Percentiles rank a stretch among this genome's conserved stretches.
Conservation (phyloP, 176 grass and related monocot genomes). For the Avena insularis region DNA sequence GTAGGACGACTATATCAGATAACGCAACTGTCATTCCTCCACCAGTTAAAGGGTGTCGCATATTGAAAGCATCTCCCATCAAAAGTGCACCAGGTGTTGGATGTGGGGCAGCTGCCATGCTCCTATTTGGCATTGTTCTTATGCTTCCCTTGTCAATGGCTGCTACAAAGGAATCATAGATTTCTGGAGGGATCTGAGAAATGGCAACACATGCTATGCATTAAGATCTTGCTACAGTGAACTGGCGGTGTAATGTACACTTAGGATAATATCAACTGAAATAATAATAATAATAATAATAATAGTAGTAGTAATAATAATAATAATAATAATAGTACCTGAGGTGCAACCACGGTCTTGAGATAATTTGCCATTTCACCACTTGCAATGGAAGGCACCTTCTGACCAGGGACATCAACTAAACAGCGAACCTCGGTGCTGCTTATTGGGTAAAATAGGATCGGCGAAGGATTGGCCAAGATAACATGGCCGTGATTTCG, state of each 20-base stretch:
- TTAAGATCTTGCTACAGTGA: slow-evolving; percentile 29
- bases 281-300: background rate
- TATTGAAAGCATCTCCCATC: slow-evolving; percentile 99
- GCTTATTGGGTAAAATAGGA: slow-evolving; percentile 97
- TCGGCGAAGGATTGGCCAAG: slow-evolving; percentile 96
- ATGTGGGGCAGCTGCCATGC: slow-evolving; percentile 91
- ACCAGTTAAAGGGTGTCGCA: slow-evolving; percentile 95
- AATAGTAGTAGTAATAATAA: too few species aligned
- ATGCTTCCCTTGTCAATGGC: slow-evolving; percentile 94
- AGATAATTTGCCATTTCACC: slow-evolving; percentile 98
- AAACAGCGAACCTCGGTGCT: slow-evolving; percentile 92
- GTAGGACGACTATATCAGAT: slow-evolving; percentile 88
- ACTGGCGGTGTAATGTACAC: background rate
- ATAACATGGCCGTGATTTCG: slow-evolving; percentile 95
- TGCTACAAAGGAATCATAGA: slow-evolving; percentile 75
- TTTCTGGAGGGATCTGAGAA: slow-evolving; percentile 69
- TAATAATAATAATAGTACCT: slow-evolving; percentile 51
- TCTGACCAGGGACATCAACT: slow-evolving; percentile 97
- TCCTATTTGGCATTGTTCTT: slow-evolving; percentile 93
- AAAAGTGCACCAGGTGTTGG: slow-evolving; percentile 91
- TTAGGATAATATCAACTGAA: slow-evolving; percentile 3
- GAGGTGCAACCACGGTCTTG: slow-evolving; percentile 90
- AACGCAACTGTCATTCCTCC: slow-evolving; percentile 99
- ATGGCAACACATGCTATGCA: background rate
- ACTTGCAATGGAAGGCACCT: slow-evolving; percentile 90